A percentile compares a stretch with the other conserved stretches of the same genome.
Conservation (phyloP, 192 early-diverging fungal genomes). For the Entophlyctis helioformis region DNA sequence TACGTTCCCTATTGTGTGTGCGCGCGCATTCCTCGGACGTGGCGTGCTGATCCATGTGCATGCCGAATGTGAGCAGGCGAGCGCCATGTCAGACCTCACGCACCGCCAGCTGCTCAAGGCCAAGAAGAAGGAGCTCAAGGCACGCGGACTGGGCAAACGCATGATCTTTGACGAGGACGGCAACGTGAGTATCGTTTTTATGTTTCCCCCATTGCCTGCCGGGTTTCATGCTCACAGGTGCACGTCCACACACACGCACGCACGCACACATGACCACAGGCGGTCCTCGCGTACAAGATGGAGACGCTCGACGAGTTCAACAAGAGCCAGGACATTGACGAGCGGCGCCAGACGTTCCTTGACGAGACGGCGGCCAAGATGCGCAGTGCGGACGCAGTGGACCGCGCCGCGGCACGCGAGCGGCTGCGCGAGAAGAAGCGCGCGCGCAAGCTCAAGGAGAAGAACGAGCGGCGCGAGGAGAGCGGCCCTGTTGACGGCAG, state of each 20-base stretch:
- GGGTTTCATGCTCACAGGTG: no score
- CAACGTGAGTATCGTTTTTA: slow-evolving; percentile 37
- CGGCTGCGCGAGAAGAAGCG: slow-evolving; percentile 59
- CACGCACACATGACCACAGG: no score
- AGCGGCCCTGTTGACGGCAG: background rate
- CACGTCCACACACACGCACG: no score
- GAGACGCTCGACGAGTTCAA: slow-evolving; percentile 73
- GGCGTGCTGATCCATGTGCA: no score
- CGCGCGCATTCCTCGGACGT: no score
- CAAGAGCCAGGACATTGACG: slow-evolving; percentile 51
- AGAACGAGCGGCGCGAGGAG: slow-evolving; percentile 13
- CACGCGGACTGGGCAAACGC: slow-evolving; percentile 45
- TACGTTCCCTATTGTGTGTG: no score
- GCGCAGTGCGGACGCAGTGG: slow-evolving; percentile 63
- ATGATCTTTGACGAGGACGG: slow-evolving; percentile 94
- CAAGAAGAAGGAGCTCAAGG: slow-evolving; percentile 63
- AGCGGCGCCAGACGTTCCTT: slow-evolving; percentile 59
- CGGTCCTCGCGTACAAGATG: slow-evolving; percentile 58
- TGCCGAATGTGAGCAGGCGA: no score
- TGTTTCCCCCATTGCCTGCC: no score
- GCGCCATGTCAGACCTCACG: no score
- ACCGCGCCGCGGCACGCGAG: slow-evolving; percentile 56
- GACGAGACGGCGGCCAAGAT: slow-evolving; percentile 54
- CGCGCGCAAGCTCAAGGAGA: slow-evolving; percentile 18
- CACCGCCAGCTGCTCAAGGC: slow-evolving; percentile 32